Evolutionary conservation across 2,329 filamentous ascomycete genomes (phyloP), one percentile per base, ranked within the genome.

Genomic region (Colletotrichum plurivorum): DNA sequence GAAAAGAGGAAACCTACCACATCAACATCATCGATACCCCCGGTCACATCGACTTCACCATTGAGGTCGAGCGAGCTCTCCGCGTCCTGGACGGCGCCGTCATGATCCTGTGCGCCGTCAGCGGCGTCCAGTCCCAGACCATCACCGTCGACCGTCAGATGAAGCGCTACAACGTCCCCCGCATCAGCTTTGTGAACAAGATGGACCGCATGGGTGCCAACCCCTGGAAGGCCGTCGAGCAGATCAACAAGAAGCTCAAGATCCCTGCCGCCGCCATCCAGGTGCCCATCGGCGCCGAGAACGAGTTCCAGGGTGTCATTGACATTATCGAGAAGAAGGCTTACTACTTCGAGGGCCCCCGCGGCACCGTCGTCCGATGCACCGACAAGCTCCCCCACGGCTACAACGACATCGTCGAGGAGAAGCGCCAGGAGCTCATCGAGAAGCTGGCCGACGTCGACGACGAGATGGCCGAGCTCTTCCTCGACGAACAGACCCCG

Each of bases 171-270:
- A 95, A 98, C 78, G 92, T 99, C 71, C 96, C 96, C 70, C 89
- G 96, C 75, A 91, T 99, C 80, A 97, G 93, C 63, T 99, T 99
- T 78, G 90, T 99, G 79, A 99, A 99, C 86, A 99, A 99, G 88
- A 98, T 99, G 95, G 96, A 99, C 78, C 92, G 96, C 73, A 98
- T 98, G 93, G 96, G 96, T 69, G 94, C 96, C 73, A 98, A 99
- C 79, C 96, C 96, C 9, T 99, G 95, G 90, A 98, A 97, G 83
- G 95, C 94, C 9, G 91, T 99, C 66, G 95, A 99, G 48, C 95
- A 98, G 83, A 98, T 99, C 86, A 98, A 97, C 84, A 89, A 91
- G 76, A 99, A 99, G 84, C 89, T 99, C 71, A 95, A 95, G 83
- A 92, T 98, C 61, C 91, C 93, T 39, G 96, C 96, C 41, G 96